Conservation (phyloP, 345 rosid species). For the Gossypium rotundifolium region DNA sequence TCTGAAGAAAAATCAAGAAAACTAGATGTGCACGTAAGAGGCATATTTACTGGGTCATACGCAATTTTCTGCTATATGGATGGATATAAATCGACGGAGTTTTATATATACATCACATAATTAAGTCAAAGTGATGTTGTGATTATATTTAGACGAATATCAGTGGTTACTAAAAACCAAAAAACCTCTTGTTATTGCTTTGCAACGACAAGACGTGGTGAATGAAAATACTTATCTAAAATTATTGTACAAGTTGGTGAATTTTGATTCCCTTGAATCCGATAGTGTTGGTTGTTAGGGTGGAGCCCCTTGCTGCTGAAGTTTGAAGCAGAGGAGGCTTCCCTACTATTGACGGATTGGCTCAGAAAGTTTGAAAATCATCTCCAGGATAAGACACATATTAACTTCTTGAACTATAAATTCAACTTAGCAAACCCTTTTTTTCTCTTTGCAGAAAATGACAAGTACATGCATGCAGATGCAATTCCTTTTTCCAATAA, state of each 20-base stretch:
- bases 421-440: neutral
- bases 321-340: neutral
- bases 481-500: neutral
- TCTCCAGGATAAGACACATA: neutral
- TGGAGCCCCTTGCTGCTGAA: neutral
- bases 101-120: no score
- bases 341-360: neutral
- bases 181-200: neutral
- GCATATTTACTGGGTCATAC: neutral
- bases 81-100: neutral
- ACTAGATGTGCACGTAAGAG: neutral
- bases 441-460: neutral
- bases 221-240: neutral
- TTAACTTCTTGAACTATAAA: neutral
- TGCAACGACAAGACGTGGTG: neutral
- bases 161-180: no score
- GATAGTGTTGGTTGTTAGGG: neutral
- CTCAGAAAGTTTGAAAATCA: slow-evolving; percentile 8
- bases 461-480: no score
- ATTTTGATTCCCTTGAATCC: neutral
- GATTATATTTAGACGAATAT: no score
- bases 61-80: neutral
- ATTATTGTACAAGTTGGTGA: neutral
- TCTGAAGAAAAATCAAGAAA: neutral
- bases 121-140: no score